Conservation (phyloP, 805 yeast genomes). For the Blastobotrys americana region DNA sequence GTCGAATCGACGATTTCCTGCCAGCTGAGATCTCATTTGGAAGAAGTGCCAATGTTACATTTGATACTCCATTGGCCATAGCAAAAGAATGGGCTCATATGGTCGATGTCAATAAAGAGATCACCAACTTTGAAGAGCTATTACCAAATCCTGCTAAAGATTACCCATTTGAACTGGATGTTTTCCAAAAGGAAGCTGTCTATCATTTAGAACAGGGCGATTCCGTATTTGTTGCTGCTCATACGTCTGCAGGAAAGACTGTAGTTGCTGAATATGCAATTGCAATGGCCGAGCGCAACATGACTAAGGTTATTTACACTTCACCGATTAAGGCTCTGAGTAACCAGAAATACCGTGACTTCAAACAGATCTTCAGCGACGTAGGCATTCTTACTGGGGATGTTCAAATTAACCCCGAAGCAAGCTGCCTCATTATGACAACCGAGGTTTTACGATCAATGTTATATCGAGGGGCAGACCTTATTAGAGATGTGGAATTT, state of each 20-base stretch:
- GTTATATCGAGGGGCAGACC: slow-evolving; percentile 94
- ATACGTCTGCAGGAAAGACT: slow-evolving; percentile 97
- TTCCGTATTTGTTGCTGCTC: slow-evolving; percentile 97
- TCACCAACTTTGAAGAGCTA: slow-evolving; percentile 77
- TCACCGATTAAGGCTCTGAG: slow-evolving; percentile 91
- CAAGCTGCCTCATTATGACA: slow-evolving; percentile 94
- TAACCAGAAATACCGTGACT: slow-evolving; percentile 85
- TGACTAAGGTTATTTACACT: slow-evolving; percentile 95
- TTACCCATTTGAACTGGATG: slow-evolving; percentile 94
- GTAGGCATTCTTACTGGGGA: slow-evolving; percentile 97
- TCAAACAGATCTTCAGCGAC: slow-evolving; percentile 71
- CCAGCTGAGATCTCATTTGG: slow-evolving; percentile 47
- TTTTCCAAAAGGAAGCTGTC: slow-evolving; percentile 94
- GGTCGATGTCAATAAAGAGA: slow-evolving; percentile 75
- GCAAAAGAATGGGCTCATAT: slow-evolving; percentile 89
- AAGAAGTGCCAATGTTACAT: slow-evolving; percentile 26
- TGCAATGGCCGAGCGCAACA: slow-evolving; percentile 90
- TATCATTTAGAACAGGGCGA: slow-evolving; percentile 96
- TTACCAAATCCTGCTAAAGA: slow-evolving; percentile 89
- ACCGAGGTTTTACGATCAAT: slow-evolving; percentile 92
- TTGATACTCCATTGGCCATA: slow-evolving; percentile 18
- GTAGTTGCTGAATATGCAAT: slow-evolving; percentile 98
- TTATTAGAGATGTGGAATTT: slow-evolving; percentile 94
- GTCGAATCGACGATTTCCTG: slow-evolving; percentile 39
- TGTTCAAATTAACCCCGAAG: slow-evolving; percentile 95